Evolutionary conservation across 345 rosid genomes (phyloP), one percentile per base, ranked within the genome.

Genomic region (Eucalyptus marginata): DNA sequence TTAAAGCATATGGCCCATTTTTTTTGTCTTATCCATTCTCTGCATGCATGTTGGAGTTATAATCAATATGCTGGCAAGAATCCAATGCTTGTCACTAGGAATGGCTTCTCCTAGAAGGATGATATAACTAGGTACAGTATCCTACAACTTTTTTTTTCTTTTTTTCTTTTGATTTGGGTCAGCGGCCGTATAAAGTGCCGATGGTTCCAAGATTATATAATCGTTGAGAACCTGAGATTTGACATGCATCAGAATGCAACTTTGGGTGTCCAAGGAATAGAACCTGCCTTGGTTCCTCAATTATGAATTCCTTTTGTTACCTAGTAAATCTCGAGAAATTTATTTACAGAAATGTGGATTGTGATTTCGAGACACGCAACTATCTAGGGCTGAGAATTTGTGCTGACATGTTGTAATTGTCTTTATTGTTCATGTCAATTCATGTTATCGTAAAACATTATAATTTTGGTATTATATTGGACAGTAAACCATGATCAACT

Each of bases 41-140:
- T 66, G 33, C 94, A 83, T 86, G 85, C 90, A 86, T 29, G 52
- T 76, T 66, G 52, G 71, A 25, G 51, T 66, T n/a, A 46, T 86
- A 83, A 89, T 59, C 49, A 52, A 86, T 81, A 86, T 88, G 4
- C 88, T 91, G 89, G 87, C 79, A 51, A 87, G 92, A 91, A 92
- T 92, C 93, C 90, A 92, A 92, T 94, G 91, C 91, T 89, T 58
- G 83, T 90, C 88, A 22, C 86, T n/a, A 59, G 89, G 87, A 49
- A 31, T 46, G 81, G 92, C 93, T 93, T 91, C 58, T 86, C 81
- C 49, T 59, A 81, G 87, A 93, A 88, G 92, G 91, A 36, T 83
- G 84, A 22, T 8, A 49, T 10, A 54, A 31, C 29, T 44, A 58
- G 49, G 80, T 8, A 5, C 6, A 46, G 15, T 13, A 46, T 87